A percentile compares a stretch with the other conserved stretches of the same genome.
Evolutionary conservation across 257 asterid genomes (phyloP).

Genomic region (Solanum piurae): DNA sequence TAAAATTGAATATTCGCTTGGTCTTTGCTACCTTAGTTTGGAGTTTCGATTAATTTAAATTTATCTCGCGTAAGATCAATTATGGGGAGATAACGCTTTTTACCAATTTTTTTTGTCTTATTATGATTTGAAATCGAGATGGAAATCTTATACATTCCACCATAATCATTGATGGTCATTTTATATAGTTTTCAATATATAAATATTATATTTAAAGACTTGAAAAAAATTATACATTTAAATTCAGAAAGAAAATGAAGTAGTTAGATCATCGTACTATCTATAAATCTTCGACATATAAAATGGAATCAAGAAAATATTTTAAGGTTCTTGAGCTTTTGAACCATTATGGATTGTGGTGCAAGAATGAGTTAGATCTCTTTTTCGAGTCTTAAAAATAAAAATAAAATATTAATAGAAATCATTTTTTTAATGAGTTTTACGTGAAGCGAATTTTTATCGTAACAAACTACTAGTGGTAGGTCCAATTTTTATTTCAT

Average conservation of each 20-base stretch:
- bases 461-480: not conserved
- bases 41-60: not conserved
- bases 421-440: not conserved
- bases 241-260: not conserved
- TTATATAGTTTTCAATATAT: not conserved
- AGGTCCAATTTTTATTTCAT: not conserved
- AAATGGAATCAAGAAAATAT: not conserved
- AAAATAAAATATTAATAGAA: not conserved
- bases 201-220: not conserved
- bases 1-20: too few species aligned
- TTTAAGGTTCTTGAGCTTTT: not conserved
- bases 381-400: not conserved
- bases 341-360: not conserved
- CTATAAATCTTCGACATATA: not conserved
- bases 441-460: not conserved
- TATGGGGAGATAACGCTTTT: not conserved
- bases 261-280: not conserved
- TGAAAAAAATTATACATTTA: not conserved
- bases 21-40: too few species aligned
- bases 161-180: not conserved
- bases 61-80: accelerated
- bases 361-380: not conserved
- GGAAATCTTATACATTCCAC: not conserved
- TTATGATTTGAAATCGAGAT: not conserved
- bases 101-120: not conserved